phyloP scores from a whole-genome alignment of 345 rosid species.

The Salix caprea region DNA sequence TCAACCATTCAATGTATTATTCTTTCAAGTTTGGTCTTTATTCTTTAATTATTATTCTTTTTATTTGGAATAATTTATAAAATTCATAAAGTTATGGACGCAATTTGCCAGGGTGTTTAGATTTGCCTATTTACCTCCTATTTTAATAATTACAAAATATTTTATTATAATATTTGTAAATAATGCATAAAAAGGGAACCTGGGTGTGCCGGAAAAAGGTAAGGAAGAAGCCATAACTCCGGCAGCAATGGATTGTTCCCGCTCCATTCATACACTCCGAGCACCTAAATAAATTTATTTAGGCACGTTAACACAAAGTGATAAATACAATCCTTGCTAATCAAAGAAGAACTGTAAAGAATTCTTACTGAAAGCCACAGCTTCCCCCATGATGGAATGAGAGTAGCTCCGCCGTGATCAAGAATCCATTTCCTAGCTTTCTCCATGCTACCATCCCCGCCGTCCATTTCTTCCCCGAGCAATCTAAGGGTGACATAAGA shows the following conservation, averaged over 20 bases:
- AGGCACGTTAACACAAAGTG: too few relatives aligned
- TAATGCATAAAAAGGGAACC: constrained; percentile 23
- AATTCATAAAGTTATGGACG: too few relatives aligned
- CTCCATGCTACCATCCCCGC: constrained; percentile 36
- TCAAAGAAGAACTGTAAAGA: not conserved
- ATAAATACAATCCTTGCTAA: not conserved
- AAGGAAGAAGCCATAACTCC: constrained; percentile 68
- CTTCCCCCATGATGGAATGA: constrained; percentile 79
- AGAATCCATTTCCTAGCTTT: constrained; percentile 59
- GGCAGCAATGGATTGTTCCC: constrained; percentile 73
- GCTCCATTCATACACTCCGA: constrained; percentile 72
- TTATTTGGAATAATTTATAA: too few relatives aligned
- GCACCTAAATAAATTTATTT: constrained; percentile 27
- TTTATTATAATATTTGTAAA: too few relatives aligned
- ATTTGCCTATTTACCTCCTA: too few relatives aligned
- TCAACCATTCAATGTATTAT: too few relatives aligned
- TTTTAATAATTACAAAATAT: too few relatives aligned
- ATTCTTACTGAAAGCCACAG: constrained; percentile 58
- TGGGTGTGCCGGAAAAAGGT: constrained; percentile 44
- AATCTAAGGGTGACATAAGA: constrained; percentile 52
- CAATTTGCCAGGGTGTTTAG: too few relatives aligned
- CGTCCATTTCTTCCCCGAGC: constrained; percentile 40
- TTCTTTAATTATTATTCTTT: too few relatives aligned
- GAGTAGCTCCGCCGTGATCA: constrained; percentile 53
- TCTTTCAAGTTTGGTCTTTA: too few relatives aligned